Evolutionary conservation across 805 yeast genomes (phyloP), one percentile per base, ranked within the genome.

Genomic region (Candida nitratophila): DNA sequence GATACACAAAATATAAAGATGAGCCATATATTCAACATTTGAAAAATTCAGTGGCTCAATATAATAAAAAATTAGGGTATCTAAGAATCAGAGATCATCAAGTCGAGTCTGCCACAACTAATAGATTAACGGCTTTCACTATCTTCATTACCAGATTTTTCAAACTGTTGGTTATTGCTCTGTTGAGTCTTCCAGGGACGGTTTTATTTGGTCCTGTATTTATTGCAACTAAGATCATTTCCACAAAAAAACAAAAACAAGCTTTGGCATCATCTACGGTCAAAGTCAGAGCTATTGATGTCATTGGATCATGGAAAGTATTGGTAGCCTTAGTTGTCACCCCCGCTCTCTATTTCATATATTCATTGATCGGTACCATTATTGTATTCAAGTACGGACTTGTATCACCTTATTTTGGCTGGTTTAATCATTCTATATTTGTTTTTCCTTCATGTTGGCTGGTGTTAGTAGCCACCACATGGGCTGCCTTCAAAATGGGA

Each of bases 251-350:
- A 62, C 91, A 89, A 21, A 71, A 68, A 44, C 70, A 76, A 37
- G 99, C 98, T 0, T 70, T 91, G 47, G 88, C 87, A 15, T 76
- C 73, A n/a, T 89, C 97, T 0, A 71, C 84, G 1, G 99, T 91
- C 16, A 91, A 91, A 60, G 81, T 91, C 47, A 81, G 78, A 53
- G 99, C 95, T 12, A 83, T 81, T 43, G 99, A 91, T 60, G 97
- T 91, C 12, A 73, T 93, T 42, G 98, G 96, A 0, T 88, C 98
- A 2, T 91, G 99, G 99, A 91, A 91, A 63, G 82, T 91, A 24
- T 68, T 91, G 46, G 86, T 91, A 41, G 86, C 93, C 15, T 73
- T 91, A 73, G 93, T 87, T 15, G 66, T 86, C 39, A 93, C 97
- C 0, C 99, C 99, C 0, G 61, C 85, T 17, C 69, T 91, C 31